These are phyloP conservation scores for Jacaranda mimosifolia DNA, from an alignment of 257 asterid species.

Conservation along the genomic window DNA sequence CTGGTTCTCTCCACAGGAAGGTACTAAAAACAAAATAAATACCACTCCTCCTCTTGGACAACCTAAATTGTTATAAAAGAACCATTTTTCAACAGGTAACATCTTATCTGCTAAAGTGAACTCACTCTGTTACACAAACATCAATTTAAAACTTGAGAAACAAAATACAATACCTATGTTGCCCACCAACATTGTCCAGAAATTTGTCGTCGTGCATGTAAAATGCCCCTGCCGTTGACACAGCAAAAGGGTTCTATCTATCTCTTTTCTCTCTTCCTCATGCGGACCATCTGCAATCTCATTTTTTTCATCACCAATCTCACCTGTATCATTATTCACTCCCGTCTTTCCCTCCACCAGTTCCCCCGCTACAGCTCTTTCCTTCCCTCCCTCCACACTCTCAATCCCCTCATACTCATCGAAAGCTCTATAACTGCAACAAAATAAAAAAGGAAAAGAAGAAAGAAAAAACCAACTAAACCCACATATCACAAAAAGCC, in stretches of 20 bases:
- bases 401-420: constrained; percentile 96
- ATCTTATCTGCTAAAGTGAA: constrained; percentile 10
- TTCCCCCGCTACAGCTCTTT: constrained; percentile 36
- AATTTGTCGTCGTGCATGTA: constrained; percentile 99
- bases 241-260: constrained; percentile 92
- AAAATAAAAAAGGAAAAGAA: background rate
- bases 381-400: constrained; percentile 45
- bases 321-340: constrained; percentile 42
- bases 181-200: no score
- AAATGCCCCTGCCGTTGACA: constrained; percentile 98
- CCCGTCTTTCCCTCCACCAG: constrained; percentile 42
- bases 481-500: constrained; percentile 17
- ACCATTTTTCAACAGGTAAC: constrained; percentile 14
- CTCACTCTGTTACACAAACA: no score
- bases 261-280: constrained; percentile 73
- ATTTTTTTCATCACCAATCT: constrained; percentile 40
- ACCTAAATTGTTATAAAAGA: constrained; percentile 3
- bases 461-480: constrained; percentile 5
- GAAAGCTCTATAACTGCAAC: constrained; percentile 85
- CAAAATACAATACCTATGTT: no score
- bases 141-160: no score
- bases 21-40: background rate
- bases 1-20: background rate
- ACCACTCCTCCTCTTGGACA: background rate
- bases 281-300: constrained; percentile 47